Evolutionary conservation across 495 filamentous ascomycete genomes (phyloP), one percentile per base, ranked within the genome.

Genomic region (Penicillium ochrochloron): DNA sequence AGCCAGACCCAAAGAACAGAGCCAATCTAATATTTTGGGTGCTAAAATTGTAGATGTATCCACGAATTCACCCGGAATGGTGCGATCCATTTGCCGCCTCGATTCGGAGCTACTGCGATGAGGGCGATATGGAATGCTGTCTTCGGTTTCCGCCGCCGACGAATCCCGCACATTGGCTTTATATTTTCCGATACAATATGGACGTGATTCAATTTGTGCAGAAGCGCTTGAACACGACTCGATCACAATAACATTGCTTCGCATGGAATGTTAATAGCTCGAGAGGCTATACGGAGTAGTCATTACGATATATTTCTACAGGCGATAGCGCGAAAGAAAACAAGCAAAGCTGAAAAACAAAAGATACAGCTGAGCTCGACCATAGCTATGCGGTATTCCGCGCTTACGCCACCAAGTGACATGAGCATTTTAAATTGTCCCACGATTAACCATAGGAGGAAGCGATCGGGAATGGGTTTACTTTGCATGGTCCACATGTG

Each of bases 51-150:
- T 53, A 71, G 72, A 46, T 73, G 11, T 70, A 63, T 31, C 70
- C 72, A 25, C 72, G 72, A 9, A 46, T 73, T 25, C 66, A 74
- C 50, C 64, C 72, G 1, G 67, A 65, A 42, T 63, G 60, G 25
- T 74, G 72, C 39, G 37, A 62, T 8, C 63, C 67, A 5, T 74
- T 46, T 15, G 54, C 53, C 14, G 21, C 23, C 0, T 70, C 70
- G 1, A 56, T 74, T 5, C 63, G 67, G 2, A 66, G 57, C 54
- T 74, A 74, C 57, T 74, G 72, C 31, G 72, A 74, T 48, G 58
- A 62, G 2, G 70, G 66, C 25, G 72, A 73, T 48, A 33, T 41
- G 1, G 53, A 65, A 53, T 74, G 72, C 39, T 74, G 72, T 55
- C 46, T 66, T 29, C 44, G 37, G 12, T 53, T 62, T 12, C 61